A percentile compares a stretch with the other conserved stretches of the same genome.
Evolutionary conservation across 2,329 filamentous ascomycete species (phyloP).

Genomic region (Aspergillus spinulosporus): DNA sequence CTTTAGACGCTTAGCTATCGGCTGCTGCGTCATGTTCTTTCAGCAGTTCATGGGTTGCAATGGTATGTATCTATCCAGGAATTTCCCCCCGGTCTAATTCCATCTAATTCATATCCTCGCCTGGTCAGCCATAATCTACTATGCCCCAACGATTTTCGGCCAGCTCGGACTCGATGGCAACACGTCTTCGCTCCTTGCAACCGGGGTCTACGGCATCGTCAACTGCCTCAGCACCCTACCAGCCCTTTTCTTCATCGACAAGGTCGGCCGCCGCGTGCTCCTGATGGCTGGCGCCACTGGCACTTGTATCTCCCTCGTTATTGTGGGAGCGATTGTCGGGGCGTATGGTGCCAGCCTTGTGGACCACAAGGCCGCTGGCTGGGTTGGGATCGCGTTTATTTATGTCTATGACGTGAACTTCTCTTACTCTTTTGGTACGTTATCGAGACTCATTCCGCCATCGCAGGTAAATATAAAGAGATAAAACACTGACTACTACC

Average conservation of each 20-base stretch:
- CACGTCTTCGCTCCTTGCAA: slow-evolving; percentile 26
- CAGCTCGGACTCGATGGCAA: slow-evolving; percentile 45
- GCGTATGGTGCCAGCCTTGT: slow-evolving; percentile 32
- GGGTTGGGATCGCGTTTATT: slow-evolving; percentile 41
- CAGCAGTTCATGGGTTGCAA: slow-evolving; percentile 53
- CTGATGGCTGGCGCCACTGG: slow-evolving; percentile 40
- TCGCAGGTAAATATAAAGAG: background rate
- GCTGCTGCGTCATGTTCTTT: slow-evolving; percentile 44
- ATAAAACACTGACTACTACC: background rate
- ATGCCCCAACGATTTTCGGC: slow-evolving; percentile 50
- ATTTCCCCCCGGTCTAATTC: background rate
- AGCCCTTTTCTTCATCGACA: slow-evolving; percentile 38
- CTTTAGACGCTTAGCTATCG: slow-evolving; percentile 42
- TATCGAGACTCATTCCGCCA: no score
- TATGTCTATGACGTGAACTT: slow-evolving; percentile 43
- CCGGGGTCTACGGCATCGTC: slow-evolving; percentile 42
- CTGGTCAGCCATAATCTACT: slow-evolving; percentile 47
- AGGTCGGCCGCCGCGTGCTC: slow-evolving; percentile 35
- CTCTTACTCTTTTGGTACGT: slow-evolving; percentile 40
- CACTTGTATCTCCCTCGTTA: slow-evolving; percentile 37
- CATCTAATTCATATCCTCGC: background rate
- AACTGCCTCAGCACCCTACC: slow-evolving; percentile 39
- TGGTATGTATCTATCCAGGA: slow-evolving; percentile 24
- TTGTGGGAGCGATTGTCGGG: slow-evolving; percentile 27
- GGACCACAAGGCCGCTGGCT: slow-evolving; percentile 34